Conservation (phyloP, 805 yeast species). For the Candida glaebosa region DNA sequence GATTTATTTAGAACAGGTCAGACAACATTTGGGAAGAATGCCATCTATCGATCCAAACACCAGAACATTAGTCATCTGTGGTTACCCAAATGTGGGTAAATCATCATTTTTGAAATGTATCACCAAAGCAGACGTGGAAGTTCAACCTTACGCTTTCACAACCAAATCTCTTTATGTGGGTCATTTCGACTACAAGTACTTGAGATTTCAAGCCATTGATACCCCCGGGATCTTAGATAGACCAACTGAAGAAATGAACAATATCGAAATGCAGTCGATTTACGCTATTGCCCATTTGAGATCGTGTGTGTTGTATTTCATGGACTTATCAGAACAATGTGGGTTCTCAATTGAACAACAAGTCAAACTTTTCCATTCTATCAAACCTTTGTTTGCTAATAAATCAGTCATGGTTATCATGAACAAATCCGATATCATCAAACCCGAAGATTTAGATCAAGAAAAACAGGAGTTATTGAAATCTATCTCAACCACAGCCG, state of each 20-base stretch:
- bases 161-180: constrained; percentile 97
- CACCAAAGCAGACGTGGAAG: constrained; percentile 98
- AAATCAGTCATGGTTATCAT: constrained; percentile 93
- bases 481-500: constrained; percentile 61
- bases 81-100: constrained; percentile 99
- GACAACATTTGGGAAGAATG: constrained; percentile 98
- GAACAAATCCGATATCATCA: constrained; percentile 90
- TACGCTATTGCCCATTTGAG: constrained; percentile 98
- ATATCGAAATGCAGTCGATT: constrained; percentile 98
- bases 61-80: constrained; percentile 94
- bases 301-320: constrained; percentile 93
- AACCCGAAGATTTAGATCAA: constrained; percentile 75
- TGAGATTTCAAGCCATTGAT: constrained; percentile 98
- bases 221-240: constrained; percentile 98
- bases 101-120: constrained; percentile 90
- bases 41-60: constrained; percentile 99
- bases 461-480: constrained; percentile 71
- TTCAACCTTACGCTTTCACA: constrained; percentile 98
- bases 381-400: constrained; percentile 95
- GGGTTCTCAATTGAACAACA: constrained; percentile 97
- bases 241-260: constrained; percentile 99
- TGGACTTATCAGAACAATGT: constrained; percentile 99
- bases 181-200: constrained; percentile 96
- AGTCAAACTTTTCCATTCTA: constrained; percentile 93
- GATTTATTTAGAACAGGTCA: constrained; percentile 91